Conservation (phyloP, 1,284 basidiomycete genomes). For the Hemileia vastatrix region DNA sequence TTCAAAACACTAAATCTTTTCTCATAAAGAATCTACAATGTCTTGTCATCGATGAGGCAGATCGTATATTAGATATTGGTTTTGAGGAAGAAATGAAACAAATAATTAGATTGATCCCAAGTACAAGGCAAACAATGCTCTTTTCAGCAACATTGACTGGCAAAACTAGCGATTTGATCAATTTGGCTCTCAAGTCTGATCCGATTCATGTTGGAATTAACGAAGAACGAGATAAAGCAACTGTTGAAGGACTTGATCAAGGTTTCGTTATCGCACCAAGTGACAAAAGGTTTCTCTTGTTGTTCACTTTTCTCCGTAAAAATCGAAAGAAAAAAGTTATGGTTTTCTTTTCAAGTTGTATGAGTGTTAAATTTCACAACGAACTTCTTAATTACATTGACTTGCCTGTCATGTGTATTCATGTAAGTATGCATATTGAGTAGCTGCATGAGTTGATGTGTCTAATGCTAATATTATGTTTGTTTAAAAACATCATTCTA, state of each 20-base stretch:
- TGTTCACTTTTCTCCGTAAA: constrained; percentile 91
- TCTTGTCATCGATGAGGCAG: constrained; percentile 94
- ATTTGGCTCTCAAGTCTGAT: constrained; percentile 67
- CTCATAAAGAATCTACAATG: constrained; percentile 81
- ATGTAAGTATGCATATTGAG: constrained; percentile 47
- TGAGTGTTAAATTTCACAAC: constrained; percentile 93
- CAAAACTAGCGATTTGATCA: constrained; percentile 77
- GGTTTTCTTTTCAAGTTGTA: constrained; percentile 89
- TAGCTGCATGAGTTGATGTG: background rate
- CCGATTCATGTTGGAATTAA: constrained; percentile 58
- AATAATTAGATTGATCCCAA: constrained; percentile 68
- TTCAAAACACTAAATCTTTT: constrained; percentile 96
- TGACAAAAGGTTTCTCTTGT: constrained; percentile 76
- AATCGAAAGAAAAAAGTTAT: constrained; percentile 86
- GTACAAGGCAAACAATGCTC: constrained; percentile 72
- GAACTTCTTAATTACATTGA: constrained; percentile 98
- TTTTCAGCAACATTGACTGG: constrained; percentile 96
- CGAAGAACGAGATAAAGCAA: constrained; percentile 43
- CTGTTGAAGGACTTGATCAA: constrained; percentile 69
- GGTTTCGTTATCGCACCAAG: constrained; percentile 74
- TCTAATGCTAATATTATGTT: constrained; percentile 57
- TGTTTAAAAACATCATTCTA: constrained; percentile 85
- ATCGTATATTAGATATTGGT: constrained; percentile 92
- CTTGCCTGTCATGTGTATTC: constrained; percentile 68
- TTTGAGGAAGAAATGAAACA: constrained; percentile 82